Percentiles rank a stretch among this genome's conserved stretches.
Conservation (phyloP, 2,329 filamentous ascomycete genomes). For the Fusarium pseudoanthophilum region DNA sequence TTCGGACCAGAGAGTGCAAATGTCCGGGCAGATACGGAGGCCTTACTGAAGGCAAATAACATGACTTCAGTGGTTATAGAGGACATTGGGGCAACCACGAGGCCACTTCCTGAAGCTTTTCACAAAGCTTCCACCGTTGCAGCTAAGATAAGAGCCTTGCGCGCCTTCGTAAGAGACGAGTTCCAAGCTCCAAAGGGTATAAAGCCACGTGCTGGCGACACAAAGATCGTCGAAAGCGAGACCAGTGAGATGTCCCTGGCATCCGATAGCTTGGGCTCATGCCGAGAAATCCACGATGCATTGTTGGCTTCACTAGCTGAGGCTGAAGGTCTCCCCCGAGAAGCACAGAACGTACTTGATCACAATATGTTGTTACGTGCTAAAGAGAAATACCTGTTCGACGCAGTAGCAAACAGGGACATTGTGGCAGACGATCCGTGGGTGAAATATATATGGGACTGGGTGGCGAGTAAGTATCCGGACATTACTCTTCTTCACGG, state of each 20-base stretch:
- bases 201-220: slow-evolving; percentile 40
- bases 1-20: slow-evolving; percentile 65
- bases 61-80: slow-evolving; percentile 50
- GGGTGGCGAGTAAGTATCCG: slow-evolving; percentile 69
- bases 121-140: slow-evolving; percentile 55
- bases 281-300: slow-evolving; percentile 67
- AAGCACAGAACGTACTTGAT: slow-evolving; percentile 64
- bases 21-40: slow-evolving; percentile 55
- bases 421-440: slow-evolving; percentile 78
- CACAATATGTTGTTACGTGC: slow-evolving; percentile 69
- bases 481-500: neutral
- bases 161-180: slow-evolving; percentile 52
- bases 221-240: slow-evolving; percentile 46
- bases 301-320: slow-evolving; percentile 59
- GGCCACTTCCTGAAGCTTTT: slow-evolving; percentile 56
- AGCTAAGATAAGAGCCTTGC: slow-evolving; percentile 61
- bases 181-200: slow-evolving; percentile 41
- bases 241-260: slow-evolving; percentile 53
- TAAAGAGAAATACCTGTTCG: slow-evolving; percentile 70
- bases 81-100: slow-evolving; percentile 51
- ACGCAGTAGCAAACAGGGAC: slow-evolving; percentile 71
- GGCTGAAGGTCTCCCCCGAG: slow-evolving; percentile 59
- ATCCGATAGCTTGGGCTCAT: slow-evolving; percentile 57
- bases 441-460: slow-evolving; percentile 83
- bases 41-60: slow-evolving; percentile 52